A percentile compares a stretch with the other conserved stretches of the same genome.
These are phyloP conservation scores for Collybia sordida DNA, from an alignment of 768 basidiomycete species.

Conservation along the genomic window DNA sequence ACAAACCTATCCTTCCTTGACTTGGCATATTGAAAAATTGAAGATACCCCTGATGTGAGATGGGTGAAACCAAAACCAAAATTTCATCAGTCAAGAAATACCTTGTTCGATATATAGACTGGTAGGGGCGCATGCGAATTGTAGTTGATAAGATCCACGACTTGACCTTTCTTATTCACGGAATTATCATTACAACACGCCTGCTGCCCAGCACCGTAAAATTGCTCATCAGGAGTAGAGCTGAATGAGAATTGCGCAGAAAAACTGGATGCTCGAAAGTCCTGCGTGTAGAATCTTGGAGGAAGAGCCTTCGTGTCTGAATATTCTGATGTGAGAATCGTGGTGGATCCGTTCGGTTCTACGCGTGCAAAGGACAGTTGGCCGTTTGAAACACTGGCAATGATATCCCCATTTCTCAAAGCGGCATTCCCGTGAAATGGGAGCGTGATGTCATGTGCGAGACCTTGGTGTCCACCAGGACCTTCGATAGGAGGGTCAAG, in stretches of 20 bases:
- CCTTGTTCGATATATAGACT: conserved; percentile 37
- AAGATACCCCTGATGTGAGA: conserved; percentile 27
- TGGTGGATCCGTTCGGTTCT: conserved; percentile 24
- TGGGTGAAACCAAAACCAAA: not conserved
- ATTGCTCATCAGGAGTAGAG: conserved; percentile 30
- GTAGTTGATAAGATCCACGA: conserved; percentile 35
- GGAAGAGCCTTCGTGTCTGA: conserved; percentile 28
- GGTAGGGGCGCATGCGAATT: conserved; percentile 35
- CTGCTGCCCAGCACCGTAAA: conserved; percentile 36
- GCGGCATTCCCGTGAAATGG: conserved; percentile 27
- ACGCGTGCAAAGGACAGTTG: conserved; percentile 28
- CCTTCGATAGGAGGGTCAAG: conserved; percentile 36
- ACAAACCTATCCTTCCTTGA: conserved; percentile 31
- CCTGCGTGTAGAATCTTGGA: conserved; percentile 29
- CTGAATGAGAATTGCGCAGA: conserved; percentile 30
- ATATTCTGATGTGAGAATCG: conserved; percentile 28
- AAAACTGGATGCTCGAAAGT: conserved; percentile 29
- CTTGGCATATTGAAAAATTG: conserved; percentile 36
- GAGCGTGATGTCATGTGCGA: conserved; percentile 26
- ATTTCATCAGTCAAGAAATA: conserved; percentile 1
- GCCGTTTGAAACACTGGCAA: conserved; percentile 22
- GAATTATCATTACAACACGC: conserved; percentile 35
- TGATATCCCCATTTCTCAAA: conserved; percentile 30
- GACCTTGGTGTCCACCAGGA: conserved; percentile 26
- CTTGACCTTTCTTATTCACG: conserved; percentile 37